These are phyloP conservation scores for Skeletonema tropicum DNA, from an alignment of 108 stramenopile species.

Conservation along the genomic window DNA sequence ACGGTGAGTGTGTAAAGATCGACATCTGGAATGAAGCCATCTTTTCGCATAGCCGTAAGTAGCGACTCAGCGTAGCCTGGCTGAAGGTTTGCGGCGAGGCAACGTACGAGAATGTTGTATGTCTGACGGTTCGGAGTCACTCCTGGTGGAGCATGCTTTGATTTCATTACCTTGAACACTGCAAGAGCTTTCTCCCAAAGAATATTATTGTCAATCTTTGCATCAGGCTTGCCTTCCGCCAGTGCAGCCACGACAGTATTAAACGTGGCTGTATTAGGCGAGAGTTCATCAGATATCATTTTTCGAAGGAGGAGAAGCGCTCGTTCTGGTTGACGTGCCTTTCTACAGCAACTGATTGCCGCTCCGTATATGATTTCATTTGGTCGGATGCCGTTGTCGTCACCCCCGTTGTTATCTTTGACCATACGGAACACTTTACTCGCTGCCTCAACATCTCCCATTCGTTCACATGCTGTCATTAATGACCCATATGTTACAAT, in stretches of 20 bases:
- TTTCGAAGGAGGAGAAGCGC: conserved; percentile 66
- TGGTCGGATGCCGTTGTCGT: conserved; percentile 30
- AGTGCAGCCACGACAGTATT: conserved; percentile 80
- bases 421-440: conserved; percentile 70
- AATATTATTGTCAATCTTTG: conserved; percentile 16
- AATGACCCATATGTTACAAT: conserved; percentile 79
- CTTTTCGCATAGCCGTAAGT: conserved; percentile 70
- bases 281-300: conserved; percentile 76
- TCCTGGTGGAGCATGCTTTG: conserved; percentile 33
- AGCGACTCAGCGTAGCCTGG: conserved; percentile 71
- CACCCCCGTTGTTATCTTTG: conserved; percentile 26
- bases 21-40: conserved; percentile 76
- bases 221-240: conserved; percentile 45
- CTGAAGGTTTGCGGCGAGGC: conserved; percentile 56
- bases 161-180: conserved; percentile 75
- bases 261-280: conserved; percentile 80
- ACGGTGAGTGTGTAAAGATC: conserved; percentile 80
- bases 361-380: conserved; percentile 88
- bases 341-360: conserved; percentile 80
- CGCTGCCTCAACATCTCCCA: conserved; percentile 61
- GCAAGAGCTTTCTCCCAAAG: conserved; percentile 59
- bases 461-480: conserved; percentile 86
- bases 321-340: conserved; percentile 67
- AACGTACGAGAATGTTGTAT: conserved; percentile 75
- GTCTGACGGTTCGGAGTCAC: conserved; percentile 72